Conservation (phyloP, 75 land plant genomes). For the Selaginella tamariscina region DNA sequence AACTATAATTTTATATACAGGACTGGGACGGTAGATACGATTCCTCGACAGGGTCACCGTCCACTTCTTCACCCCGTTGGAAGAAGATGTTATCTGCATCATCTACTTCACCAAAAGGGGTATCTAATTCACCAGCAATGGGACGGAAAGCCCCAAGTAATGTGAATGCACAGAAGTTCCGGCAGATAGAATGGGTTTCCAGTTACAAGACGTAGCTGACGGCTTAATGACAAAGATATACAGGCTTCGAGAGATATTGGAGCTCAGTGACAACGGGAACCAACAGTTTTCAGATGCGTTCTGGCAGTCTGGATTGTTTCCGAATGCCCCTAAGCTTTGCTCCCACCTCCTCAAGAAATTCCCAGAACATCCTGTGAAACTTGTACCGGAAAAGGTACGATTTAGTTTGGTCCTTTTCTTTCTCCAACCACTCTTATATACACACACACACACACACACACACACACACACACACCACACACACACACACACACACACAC, state of each 20-base stretch:
- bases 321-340: constrained; percentile 73
- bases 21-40: background rate
- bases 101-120: too few species aligned
- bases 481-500: too few species aligned
- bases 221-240: constrained; percentile 87
- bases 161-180: constrained; percentile 33
- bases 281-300: constrained; percentile 60
- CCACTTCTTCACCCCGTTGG: constrained; percentile 4
- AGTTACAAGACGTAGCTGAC: constrained; percentile 64
- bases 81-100: background rate
- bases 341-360: constrained; percentile 68
- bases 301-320: constrained; percentile 84
- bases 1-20: too few species aligned
- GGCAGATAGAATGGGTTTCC: constrained; percentile 79
- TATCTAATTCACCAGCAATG: background rate
- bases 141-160: background rate
- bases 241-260: constrained; percentile 53
- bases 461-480: too few species aligned
- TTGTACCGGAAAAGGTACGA: constrained; percentile 80
- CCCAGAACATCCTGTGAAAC: constrained; percentile 79
- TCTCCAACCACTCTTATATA: too few species aligned
- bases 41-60: background rate
- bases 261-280: constrained; percentile 43
- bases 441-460: too few species aligned
- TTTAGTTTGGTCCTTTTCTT: background rate